phyloP scores from a whole-genome alignment of 345 rosid genomes.

The Bretschneidera sinensis region DNA sequence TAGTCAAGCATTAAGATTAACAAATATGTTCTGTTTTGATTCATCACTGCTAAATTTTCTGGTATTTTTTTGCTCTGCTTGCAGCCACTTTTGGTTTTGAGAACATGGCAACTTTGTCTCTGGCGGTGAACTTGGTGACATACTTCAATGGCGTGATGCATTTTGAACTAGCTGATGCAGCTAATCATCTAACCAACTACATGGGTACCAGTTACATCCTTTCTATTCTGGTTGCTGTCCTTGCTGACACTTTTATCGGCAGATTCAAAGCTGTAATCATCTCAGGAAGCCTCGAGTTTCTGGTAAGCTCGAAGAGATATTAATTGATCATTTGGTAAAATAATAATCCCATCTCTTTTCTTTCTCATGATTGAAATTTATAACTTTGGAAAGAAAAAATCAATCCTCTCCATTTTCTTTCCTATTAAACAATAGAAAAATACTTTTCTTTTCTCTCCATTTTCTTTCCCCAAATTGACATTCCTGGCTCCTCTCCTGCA shows the following conservation, averaged over 20 bases:
- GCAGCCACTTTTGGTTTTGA: slow-evolving; percentile 42
- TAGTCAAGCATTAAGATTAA: background rate
- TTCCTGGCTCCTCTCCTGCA: too few species aligned
- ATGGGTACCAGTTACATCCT: slow-evolving; percentile 44
- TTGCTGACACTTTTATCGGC: slow-evolving; percentile 48
- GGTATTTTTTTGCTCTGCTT: background rate
- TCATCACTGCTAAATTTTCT: too few species aligned
- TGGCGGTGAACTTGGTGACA: slow-evolving; percentile 47
- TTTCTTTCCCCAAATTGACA: too few species aligned
- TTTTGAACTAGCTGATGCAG: slow-evolving; percentile 49
- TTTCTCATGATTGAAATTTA: too few species aligned
- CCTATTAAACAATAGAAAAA: too few species aligned
- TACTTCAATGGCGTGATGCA: slow-evolving; percentile 48
- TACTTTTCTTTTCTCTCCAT: too few species aligned
- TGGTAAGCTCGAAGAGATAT: slow-evolving; percentile 34
- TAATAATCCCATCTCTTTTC: too few species aligned
- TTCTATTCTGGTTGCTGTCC: slow-evolving; percentile 33
- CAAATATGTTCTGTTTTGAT: too few species aligned
- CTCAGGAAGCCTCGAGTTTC: slow-evolving; percentile 40
- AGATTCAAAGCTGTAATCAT: slow-evolving; percentile 42
- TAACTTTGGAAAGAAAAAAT: too few species aligned
- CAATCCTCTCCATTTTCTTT: too few species aligned
- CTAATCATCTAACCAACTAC: slow-evolving; percentile 51
- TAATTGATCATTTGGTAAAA: too few species aligned
- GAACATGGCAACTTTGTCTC: slow-evolving; percentile 35